A percentile compares a stretch with the other conserved stretches of the same genome.
These are phyloP conservation scores for Phytophthora idaei DNA, from an alignment of 352 stramenopile genomes.

Conservation along the genomic window DNA sequence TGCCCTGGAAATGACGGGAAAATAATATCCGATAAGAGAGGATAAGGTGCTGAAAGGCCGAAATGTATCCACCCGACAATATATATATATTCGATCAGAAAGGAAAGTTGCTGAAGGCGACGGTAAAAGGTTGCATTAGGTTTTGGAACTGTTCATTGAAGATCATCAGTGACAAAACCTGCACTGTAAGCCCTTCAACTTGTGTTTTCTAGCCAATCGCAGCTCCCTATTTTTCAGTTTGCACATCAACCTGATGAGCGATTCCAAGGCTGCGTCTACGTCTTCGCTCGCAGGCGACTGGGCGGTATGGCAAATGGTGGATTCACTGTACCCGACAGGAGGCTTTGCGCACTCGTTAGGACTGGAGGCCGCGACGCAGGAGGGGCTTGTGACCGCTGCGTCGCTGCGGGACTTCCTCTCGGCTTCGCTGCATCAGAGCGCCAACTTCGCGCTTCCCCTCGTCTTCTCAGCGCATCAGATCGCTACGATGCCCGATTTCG, in stretches of 20 bases:
- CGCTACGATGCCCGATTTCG: constrained; percentile 3
- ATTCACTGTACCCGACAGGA: constrained; percentile 84
- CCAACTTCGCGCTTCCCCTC: constrained; percentile 76
- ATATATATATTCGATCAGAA: too few species aligned
- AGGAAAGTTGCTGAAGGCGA: too few species aligned
- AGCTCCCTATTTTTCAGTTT: neutral
- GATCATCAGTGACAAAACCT: too few species aligned
- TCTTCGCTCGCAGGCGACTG: constrained; percentile 34
- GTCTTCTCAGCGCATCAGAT: constrained; percentile 61
- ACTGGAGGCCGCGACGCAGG: constrained; percentile 77
- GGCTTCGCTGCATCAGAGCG: constrained; percentile 70
- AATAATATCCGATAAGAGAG: too few species aligned
- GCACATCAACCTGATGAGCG: neutral
- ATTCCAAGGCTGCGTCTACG: neutral
- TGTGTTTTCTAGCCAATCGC: neutral
- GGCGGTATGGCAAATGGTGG: constrained; percentile 81
- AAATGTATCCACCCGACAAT: too few species aligned
- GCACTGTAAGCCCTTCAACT: neutral
- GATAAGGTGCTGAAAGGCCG: too few species aligned
- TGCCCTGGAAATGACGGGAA: too few species aligned
- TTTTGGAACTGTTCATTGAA: too few species aligned
- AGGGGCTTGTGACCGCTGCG: constrained; percentile 52
- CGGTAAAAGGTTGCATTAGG: too few species aligned
- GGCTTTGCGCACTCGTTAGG: constrained; percentile 85
- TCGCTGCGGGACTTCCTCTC: constrained; percentile 67